Conservation (phyloP, 2,329 filamentous ascomycete species). For the Colletotrichum orbiculare region DNA sequence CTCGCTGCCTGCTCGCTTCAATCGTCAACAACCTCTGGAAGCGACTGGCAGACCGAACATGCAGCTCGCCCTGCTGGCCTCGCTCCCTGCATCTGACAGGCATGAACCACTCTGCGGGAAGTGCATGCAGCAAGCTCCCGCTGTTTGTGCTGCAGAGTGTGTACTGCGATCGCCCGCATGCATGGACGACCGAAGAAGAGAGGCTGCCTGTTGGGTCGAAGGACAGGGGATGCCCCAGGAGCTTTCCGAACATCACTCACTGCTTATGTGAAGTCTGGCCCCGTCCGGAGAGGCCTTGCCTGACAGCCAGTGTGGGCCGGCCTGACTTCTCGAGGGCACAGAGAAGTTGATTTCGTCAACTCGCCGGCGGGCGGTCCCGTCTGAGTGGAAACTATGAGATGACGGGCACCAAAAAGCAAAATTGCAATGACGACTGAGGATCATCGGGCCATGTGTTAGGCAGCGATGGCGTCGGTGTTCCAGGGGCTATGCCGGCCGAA, state of each 20-base stretch:
- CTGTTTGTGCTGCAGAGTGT: slow-evolving; percentile 22
- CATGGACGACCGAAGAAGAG: not conserved
- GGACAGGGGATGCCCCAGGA: slow-evolving; percentile 24
- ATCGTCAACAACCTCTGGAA: not conserved
- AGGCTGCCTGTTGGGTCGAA: slow-evolving; percentile 21
- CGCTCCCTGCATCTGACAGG: slow-evolving; percentile 12
- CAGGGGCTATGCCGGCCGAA: slow-evolving; percentile 18
- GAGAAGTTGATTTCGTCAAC: slow-evolving; percentile 4
- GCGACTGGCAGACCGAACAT: slow-evolving; percentile 23
- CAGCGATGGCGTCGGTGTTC: slow-evolving; percentile 27
- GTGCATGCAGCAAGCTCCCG: not conserved
- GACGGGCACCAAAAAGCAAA: slow-evolving; percentile 21
- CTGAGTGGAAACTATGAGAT: slow-evolving; percentile 14
- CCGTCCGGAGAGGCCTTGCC: not conserved
- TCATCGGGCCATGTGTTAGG: slow-evolving; percentile 31
- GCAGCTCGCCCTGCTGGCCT: slow-evolving; percentile 29
- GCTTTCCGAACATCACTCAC: slow-evolving; percentile 18
- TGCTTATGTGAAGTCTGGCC: slow-evolving; percentile 26
- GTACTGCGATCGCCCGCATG: slow-evolving; percentile 23
- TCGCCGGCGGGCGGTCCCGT: slow-evolving; percentile 24
- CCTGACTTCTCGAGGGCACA: slow-evolving; percentile 15
- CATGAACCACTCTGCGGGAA: slow-evolving; percentile 22
- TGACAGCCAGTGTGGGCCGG: slow-evolving; percentile 13
- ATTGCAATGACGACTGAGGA: slow-evolving; percentile 17
- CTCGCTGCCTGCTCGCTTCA: not conserved